Percentiles rank a stretch among this genome's conserved stretches.
phyloP scores from a whole-genome alignment of 2,329 filamentous ascomycete genomes.

The Aspergillus tubingensis region DNA sequence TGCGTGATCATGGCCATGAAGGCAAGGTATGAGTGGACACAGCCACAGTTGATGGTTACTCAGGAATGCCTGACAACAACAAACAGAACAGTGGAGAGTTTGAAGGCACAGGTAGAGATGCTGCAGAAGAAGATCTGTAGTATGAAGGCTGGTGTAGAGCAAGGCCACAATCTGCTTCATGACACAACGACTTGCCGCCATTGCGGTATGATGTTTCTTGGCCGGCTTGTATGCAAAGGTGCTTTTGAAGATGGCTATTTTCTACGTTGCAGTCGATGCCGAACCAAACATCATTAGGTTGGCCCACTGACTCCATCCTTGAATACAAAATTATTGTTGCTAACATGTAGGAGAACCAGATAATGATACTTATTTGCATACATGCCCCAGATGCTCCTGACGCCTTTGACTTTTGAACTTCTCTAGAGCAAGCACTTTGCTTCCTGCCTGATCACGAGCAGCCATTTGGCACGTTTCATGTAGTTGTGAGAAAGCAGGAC shows the following conservation, averaged over 20 bases:
- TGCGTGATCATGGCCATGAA: background rate
- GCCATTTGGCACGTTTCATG: no score
- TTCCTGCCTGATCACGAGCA: no score
- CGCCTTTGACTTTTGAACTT: no score
- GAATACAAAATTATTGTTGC: no score
- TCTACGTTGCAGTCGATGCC: background rate
- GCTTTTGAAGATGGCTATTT: background rate
- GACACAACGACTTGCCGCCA: background rate
- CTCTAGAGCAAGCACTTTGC: no score
- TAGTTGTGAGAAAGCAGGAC: no score
- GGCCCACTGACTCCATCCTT: no score
- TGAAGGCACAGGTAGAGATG: background rate
- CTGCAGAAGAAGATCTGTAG: background rate
- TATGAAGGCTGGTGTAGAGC: background rate
- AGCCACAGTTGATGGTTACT: background rate
- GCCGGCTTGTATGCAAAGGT: background rate
- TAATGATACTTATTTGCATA: accelerated
- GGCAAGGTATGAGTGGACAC: background rate
- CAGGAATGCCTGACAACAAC: background rate
- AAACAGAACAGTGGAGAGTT: background rate
- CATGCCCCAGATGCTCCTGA: no score
- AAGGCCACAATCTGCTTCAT: background rate
- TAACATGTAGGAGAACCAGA: no score
- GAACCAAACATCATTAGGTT: background rate
- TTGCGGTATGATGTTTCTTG: background rate